Evolutionary conservation across 352 stramenopile species (phyloP).

Genomic region (Pythium periplocum): DNA sequence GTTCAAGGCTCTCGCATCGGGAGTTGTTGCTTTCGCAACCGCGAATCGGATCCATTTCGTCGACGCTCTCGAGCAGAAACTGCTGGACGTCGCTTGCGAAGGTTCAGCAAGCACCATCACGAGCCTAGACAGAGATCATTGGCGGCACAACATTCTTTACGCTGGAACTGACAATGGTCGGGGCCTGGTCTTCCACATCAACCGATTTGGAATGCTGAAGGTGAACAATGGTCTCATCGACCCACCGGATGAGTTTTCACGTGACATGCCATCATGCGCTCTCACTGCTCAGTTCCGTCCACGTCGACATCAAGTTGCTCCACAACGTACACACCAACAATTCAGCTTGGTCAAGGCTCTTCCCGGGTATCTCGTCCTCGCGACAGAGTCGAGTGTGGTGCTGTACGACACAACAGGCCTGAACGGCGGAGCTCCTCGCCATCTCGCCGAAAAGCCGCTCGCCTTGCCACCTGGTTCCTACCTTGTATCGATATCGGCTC

Average conservation of each 20-base stretch:
- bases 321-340: neutral
- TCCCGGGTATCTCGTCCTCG: slow-evolving; percentile 22
- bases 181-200: slow-evolving; percentile 25
- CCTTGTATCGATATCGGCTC: slow-evolving; percentile 2
- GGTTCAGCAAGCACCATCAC: slow-evolving; percentile 23
- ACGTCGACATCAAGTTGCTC: slow-evolving; percentile 4
- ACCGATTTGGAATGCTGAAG: slow-evolving; percentile 16
- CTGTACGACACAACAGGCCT: slow-evolving; percentile 19
- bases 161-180: slow-evolving; percentile 22
- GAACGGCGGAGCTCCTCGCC: slow-evolving; percentile 5
- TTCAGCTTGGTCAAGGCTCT: slow-evolving; percentile 15
- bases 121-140: slow-evolving; percentile 25
- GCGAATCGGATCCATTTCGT: slow-evolving; percentile 26
- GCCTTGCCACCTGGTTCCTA: neutral
- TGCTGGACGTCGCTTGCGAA: slow-evolving; percentile 21
- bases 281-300: slow-evolving; percentile 12
- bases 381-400: slow-evolving; percentile 13
- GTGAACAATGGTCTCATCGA: slow-evolving; percentile 11
- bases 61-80: slow-evolving; percentile 13
- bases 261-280: slow-evolving; percentile 8
- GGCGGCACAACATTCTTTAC: slow-evolving; percentile 22
- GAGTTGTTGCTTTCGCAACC: slow-evolving; percentile 21
- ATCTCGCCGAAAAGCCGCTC: slow-evolving; percentile 17
- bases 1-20: slow-evolving; percentile 16
- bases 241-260: neutral